Conservation (phyloP, 352 stramenopile species). For the Thraustotheca clavata region DNA sequence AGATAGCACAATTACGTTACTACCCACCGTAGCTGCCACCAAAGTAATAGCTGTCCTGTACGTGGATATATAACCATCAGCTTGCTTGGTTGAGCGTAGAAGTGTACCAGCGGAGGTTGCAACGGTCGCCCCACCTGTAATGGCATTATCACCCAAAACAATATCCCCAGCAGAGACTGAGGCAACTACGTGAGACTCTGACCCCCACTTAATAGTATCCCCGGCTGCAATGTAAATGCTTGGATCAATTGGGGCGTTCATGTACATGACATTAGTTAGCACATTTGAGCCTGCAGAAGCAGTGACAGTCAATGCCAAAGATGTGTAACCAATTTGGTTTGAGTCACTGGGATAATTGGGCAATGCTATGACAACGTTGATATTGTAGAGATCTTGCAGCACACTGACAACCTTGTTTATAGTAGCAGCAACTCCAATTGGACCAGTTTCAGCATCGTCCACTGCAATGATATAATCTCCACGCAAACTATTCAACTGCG, state of each 20-base stretch:
- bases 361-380: conserved; percentile 56
- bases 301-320: conserved; percentile 37
- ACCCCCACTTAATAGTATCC: conserved; percentile 38
- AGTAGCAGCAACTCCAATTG: conserved; percentile 49
- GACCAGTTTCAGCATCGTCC: conserved; percentile 39
- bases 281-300: conserved; percentile 26
- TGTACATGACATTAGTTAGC: conserved; percentile 38
- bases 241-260: conserved; percentile 39
- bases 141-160: neutral
- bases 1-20: neutral
- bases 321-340: conserved; percentile 46
- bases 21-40: neutral
- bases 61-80: neutral
- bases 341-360: conserved; percentile 30
- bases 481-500: conserved; percentile 44
- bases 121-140: neutral
- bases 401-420: conserved; percentile 63
- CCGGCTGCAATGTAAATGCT: conserved; percentile 52
- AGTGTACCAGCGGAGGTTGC: neutral
- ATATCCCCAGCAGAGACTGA: conserved; percentile 5
- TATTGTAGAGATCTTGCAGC: conserved; percentile 46
- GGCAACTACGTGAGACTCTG: conserved; percentile 28
- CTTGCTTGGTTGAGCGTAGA: neutral
- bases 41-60: neutral
- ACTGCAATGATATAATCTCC: conserved; percentile 55